A percentile compares a stretch with the other conserved stretches of the same genome.
phyloP scores from a whole-genome alignment of 208 protist genomes.

The Leishmania mexicana region DNA sequence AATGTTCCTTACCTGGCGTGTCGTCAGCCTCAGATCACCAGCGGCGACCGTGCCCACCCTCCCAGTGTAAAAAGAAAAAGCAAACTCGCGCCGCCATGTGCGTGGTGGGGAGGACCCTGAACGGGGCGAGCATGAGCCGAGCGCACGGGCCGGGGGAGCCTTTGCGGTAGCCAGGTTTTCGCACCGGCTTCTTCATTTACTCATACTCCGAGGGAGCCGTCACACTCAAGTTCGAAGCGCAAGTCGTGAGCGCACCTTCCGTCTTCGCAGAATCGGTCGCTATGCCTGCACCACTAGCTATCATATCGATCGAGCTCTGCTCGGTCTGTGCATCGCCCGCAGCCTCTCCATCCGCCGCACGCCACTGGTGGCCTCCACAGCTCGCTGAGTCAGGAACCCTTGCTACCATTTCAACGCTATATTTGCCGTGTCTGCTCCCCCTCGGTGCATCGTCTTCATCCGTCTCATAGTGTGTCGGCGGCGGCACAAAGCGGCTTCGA shows the following conservation, averaged over 20 bases:
- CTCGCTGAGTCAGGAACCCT: not conserved
- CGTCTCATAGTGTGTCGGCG: slow-evolving; percentile 24
- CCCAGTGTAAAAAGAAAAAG: slow-evolving; percentile 46
- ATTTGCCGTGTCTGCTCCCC: not conserved
- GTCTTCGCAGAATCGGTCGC: not conserved
- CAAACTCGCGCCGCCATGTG: slow-evolving; percentile 41
- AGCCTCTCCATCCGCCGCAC: not conserved
- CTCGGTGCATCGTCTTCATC: slow-evolving; percentile 17
- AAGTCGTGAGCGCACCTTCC: not conserved
- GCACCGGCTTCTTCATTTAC: not conserved
- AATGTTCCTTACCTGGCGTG: slow-evolving; percentile 36
- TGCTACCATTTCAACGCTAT: not conserved
- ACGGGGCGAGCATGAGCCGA: slow-evolving; percentile 55
- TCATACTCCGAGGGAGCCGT: not conserved
- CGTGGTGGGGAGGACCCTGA: slow-evolving; percentile 51
- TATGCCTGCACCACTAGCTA: not conserved
- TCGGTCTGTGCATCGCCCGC: not conserved
- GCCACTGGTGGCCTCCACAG: not conserved
- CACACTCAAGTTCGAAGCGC: too few relatives aligned
- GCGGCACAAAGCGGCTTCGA: slow-evolving; percentile 28
- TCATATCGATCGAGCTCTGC: not conserved
- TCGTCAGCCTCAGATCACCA: slow-evolving; percentile 44
- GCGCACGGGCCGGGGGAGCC: slow-evolving; percentile 40
- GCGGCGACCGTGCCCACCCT: slow-evolving; percentile 24
- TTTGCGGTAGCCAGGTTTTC: slow-evolving; percentile 56